A percentile compares a stretch with the other conserved stretches of the same genome.
These are phyloP conservation scores for Solanum peruvianum DNA, from an alignment of 257 asterid genomes.

Conservation along the genomic window DNA sequence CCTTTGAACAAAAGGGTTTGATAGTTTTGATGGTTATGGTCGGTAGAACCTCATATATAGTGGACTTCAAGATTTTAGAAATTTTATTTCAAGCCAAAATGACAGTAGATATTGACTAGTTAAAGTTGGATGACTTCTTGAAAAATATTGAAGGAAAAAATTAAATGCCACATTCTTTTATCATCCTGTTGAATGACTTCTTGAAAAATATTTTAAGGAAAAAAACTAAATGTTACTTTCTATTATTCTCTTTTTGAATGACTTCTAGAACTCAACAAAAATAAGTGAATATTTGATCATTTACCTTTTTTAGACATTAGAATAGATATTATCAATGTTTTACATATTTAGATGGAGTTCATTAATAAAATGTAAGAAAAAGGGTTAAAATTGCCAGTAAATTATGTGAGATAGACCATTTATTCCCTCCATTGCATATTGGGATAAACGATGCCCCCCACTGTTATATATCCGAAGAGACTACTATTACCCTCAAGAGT, in stretches of 20 bases:
- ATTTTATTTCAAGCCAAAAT: not conserved
- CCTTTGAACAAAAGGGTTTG: not conserved
- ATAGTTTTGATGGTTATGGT: not conserved
- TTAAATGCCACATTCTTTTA: too few relatives aligned
- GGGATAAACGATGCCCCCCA: not conserved
- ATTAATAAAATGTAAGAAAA: not conserved
- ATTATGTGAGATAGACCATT: not conserved
- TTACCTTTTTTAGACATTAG: not conserved
- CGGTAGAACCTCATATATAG: not conserved
- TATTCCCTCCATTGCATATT: not conserved
- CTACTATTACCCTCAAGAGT: not conserved
- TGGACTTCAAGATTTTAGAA: not conserved
- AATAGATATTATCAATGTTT: too few relatives aligned
- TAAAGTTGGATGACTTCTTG: not conserved
- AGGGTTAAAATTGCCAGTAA: fast-evolving
- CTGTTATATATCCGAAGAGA: not conserved
- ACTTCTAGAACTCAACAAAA: not conserved
- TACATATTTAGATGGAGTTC: not conserved
- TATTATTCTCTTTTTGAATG: too few relatives aligned
- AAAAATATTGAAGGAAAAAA: not conserved
- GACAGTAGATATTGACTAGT: not conserved
- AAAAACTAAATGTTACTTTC: too few relatives aligned
- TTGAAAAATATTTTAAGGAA: not conserved
- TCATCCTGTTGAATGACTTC: not conserved
- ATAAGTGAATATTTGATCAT: not conserved